Evolutionary conservation across 78 protist species (phyloP).

Genomic region (Blattamonas nauphoetae): DNA sequence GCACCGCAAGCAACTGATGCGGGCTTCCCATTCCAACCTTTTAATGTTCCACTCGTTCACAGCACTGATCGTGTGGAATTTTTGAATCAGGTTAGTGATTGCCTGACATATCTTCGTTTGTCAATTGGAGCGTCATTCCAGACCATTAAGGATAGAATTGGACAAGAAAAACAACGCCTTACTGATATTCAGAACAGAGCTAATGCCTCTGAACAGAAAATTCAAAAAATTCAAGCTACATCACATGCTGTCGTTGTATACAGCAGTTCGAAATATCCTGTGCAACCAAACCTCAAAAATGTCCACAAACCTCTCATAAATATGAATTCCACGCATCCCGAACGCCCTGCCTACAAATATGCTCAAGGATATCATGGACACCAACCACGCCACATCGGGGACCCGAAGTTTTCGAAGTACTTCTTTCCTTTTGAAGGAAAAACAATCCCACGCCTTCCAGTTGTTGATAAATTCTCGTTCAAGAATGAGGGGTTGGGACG

Average conservation of each 20-base stretch:
- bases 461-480: neutral
- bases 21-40: neutral
- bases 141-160: neutral
- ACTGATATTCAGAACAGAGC: neutral
- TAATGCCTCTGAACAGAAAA: neutral
- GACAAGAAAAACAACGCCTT: neutral
- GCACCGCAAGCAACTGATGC: too few relatives aligned
- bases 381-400: neutral
- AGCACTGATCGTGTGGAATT: neutral
- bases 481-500: constrained; percentile 7
- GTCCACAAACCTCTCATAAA: neutral
- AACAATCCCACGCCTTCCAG: neutral
- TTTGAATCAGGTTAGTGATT: neutral
- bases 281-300: neutral
- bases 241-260: neutral
- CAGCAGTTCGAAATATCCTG: neutral
- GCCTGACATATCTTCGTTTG: neutral
- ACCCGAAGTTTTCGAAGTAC: neutral
- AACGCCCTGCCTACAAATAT: neutral
- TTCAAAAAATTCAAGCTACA: neutral
- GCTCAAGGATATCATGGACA: neutral
- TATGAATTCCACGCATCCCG: neutral
- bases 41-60: neutral
- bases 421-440: neutral
- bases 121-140: neutral